Conservation (phyloP, 2,329 filamentous ascomycete species). For the Exophiala phaeomuriformis region DNA sequence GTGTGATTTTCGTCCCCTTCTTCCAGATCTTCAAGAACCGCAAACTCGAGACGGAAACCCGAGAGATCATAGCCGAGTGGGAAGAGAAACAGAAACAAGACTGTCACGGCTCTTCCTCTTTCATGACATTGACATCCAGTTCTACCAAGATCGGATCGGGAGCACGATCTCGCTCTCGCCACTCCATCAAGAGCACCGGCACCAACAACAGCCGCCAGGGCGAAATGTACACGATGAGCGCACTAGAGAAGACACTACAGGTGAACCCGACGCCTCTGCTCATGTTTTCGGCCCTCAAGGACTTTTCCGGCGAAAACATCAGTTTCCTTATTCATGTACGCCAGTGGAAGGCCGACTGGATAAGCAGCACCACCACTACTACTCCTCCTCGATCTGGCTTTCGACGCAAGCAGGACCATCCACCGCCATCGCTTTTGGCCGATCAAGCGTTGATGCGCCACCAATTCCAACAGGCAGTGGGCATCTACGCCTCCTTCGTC, state of each 20-base stretch:
- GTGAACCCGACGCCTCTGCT: constrained; percentile 54
- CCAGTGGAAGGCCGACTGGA: constrained; percentile 47
- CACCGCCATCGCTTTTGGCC: constrained; percentile 14
- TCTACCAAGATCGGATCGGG: constrained; percentile 28
- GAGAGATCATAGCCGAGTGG: constrained; percentile 35
- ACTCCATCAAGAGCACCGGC: constrained; percentile 35
- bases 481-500: constrained; percentile 57
- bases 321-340: constrained; percentile 55
- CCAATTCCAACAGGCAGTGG: constrained; percentile 52
- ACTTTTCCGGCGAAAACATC: constrained; percentile 66
- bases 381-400: constrained; percentile 9
- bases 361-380: neutral
- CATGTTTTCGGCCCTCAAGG: constrained; percentile 56
- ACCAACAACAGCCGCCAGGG: constrained; percentile 33
- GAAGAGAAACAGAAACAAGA: constrained; percentile 32
- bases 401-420: constrained; percentile 22
- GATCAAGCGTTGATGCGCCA: constrained; percentile 38
- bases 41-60: constrained; percentile 32
- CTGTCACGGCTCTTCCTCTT: constrained; percentile 8
- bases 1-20: constrained; percentile 57
- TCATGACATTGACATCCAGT: constrained; percentile 27
- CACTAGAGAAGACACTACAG: constrained; percentile 55
- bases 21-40: constrained; percentile 46
- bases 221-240: constrained; percentile 52
- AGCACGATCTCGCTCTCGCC: constrained; percentile 29